Evolutionary conservation across 73 alveolate genomes (phyloP).

Genomic region (Effrenium voratum): DNA sequence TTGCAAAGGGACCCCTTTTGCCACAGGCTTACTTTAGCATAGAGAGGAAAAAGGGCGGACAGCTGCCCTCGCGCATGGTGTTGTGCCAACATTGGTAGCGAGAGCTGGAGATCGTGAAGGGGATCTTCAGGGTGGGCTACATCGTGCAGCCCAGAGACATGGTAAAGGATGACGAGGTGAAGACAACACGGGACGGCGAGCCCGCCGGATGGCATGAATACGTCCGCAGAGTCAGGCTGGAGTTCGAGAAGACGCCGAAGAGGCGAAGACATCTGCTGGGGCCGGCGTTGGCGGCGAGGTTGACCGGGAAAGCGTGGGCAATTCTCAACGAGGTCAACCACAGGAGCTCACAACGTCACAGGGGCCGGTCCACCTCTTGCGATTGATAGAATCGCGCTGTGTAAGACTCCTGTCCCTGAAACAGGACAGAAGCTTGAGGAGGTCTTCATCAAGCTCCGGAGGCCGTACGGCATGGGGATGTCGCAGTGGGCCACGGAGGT

Average conservation of each 20-base stretch:
- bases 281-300: neutral
- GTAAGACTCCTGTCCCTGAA: conserved; percentile 17
- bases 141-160: no score
- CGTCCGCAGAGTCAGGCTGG: conserved; percentile 1
- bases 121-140: no score
- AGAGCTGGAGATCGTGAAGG: no score
- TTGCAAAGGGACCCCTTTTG: no score
- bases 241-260: neutral
- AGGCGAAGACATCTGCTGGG: neutral
- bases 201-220: neutral
- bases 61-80: no score
- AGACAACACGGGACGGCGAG: conserved; percentile 25
- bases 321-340: neutral
- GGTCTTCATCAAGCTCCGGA: neutral
- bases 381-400: neutral
- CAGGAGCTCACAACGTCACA: neutral
- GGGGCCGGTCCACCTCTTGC: conserved; percentile 18
- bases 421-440: conserved; percentile 24
- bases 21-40: no score
- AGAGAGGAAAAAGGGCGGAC: no score
- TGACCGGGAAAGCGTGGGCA: conserved; percentile 26
- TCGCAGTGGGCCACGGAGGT: conserved; percentile 33
- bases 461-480: neutral
- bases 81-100: no score
- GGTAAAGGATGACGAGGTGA: neutral